Evolutionary conservation across 2,329 filamentous ascomycete species (phyloP).

Genomic region (Nannizziopsis arthrosporioides): DNA sequence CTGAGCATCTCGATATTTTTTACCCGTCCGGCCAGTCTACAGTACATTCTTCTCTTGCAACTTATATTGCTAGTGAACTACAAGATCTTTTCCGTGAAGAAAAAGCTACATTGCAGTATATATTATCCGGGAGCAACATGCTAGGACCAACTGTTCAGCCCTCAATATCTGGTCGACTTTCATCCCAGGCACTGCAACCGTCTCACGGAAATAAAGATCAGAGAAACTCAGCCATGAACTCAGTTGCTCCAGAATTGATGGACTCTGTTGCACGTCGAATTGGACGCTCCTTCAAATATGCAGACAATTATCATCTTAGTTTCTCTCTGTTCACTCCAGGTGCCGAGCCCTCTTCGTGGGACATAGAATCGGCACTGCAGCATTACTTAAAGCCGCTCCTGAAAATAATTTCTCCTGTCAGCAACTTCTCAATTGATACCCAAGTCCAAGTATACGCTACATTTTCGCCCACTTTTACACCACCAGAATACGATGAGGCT

Average conservation of each 20-base stretch:
- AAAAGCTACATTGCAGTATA: constrained; percentile 68
- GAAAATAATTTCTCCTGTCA: constrained; percentile 65
- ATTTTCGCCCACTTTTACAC: constrained; percentile 50
- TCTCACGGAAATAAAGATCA: constrained; percentile 23
- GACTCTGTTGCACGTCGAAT: constrained; percentile 55
- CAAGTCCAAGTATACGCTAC: constrained; percentile 88
- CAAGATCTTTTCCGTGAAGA: constrained; percentile 75
- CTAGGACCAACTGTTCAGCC: constrained; percentile 24
- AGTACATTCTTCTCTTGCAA: constrained; percentile 60
- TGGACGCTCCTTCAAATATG: constrained; percentile 78
- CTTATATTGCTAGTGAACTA: constrained; percentile 66
- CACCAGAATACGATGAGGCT: constrained; percentile 43
- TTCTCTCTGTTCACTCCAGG: constrained; percentile 87
- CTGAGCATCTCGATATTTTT: constrained; percentile 61
- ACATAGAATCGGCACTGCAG: constrained; percentile 69
- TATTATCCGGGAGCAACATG: constrained; percentile 47
- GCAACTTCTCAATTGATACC: constrained; percentile 91
- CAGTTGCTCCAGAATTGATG: constrained; percentile 38
- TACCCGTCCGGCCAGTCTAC: constrained; percentile 60
- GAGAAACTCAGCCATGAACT: constrained; percentile 26
- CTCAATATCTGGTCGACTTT: constrained; percentile 36
- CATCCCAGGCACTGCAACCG: constrained; percentile 19
- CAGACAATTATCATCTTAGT: constrained; percentile 85
- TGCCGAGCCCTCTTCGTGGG: constrained; percentile 72
- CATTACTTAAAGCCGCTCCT: constrained; percentile 75